Base-by-base conservation (phyloP, 2,329 filamentous ascomycete species). In the Tolypocladium ophioglossoides region DNA sequence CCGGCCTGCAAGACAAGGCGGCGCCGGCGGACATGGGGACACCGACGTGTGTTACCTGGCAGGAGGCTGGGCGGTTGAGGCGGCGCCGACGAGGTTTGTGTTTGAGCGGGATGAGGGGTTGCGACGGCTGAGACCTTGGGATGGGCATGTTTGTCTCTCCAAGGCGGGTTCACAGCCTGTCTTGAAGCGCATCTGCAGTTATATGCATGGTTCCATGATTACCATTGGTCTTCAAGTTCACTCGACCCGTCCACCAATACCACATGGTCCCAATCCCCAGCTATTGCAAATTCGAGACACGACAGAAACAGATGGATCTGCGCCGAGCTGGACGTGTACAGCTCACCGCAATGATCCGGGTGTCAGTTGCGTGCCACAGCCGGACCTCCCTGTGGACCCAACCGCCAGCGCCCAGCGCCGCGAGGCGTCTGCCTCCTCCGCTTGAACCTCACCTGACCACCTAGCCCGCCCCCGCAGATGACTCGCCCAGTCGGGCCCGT, bases 41-140 rank as follows among this genome's bases (percentile, higher is more conserved):
- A 3, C 68, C 68, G 2, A 69, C 68, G 1, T 70, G 68, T 27
- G 64, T 67, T 24, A 69, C 64, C 0, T 70, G 66, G 61, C 62
- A 63, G 22, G 59, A 60, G 2, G 20, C 27, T 8, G 40, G 40
- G 41, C 20, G 14, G 24, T 30, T 3, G 41, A 46, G 41, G 41
- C 41, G 41, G 41, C 24, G 41, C 24, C 41, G 41, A 10, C 30
- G 41, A 30, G 24, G 41, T 46, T 46, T 30, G 41, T n/a, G 14
- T 46, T 46, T 10, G 41, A 18, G 41, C 41, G 18, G 41, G 41
- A n/a, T 18, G 41, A 30, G 22, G 41, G 16, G 38, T 10, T 4
- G 14, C 24, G 24, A 46, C 14, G 24, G 41, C 24, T 1, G 41
- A 30, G 24, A n/a, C 24, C 18, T 6, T n/a, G 8, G 41, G 14